Percentiles rank a stretch among this genome's conserved stretches.
Evolutionary conservation across 2,329 filamentous ascomycete species (phyloP).

Genomic region (Alternaria sp.): DNA sequence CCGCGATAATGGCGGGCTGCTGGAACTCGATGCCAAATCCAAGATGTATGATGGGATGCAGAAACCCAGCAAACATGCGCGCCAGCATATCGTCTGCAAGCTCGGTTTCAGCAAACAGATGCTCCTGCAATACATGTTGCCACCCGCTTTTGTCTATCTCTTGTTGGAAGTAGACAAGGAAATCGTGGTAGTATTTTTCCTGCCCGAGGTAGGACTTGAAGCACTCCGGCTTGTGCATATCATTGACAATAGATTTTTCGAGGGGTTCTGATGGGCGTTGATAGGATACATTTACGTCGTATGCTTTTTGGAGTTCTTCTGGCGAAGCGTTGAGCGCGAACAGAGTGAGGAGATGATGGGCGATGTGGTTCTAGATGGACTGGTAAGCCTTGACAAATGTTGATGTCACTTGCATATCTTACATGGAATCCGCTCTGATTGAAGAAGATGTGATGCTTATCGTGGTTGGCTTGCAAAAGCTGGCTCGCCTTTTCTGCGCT

Average conservation of each 20-base stretch:
- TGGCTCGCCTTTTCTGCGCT: slow-evolving; percentile 68
- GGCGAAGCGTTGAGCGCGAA: slow-evolving; percentile 75
- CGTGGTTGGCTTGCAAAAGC: slow-evolving; percentile 77
- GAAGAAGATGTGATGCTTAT: slow-evolving; percentile 80
- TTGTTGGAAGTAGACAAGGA: slow-evolving; percentile 75
- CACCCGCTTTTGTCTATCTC: slow-evolving; percentile 72
- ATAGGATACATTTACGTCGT: slow-evolving; percentile 68
- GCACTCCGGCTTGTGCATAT: slow-evolving; percentile 62
- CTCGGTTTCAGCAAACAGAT: slow-evolving; percentile 71
- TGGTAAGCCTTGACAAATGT: neutral
- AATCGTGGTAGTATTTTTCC: slow-evolving; percentile 72
- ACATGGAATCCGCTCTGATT: slow-evolving; percentile 76
- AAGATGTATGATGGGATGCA: slow-evolving; percentile 84
- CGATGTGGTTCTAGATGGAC: slow-evolving; percentile 68
- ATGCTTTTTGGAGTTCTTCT: slow-evolving; percentile 66
- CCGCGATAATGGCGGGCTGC: slow-evolving; percentile 80
- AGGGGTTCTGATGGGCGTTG: slow-evolving; percentile 63
- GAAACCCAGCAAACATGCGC: slow-evolving; percentile 71
- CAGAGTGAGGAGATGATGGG: slow-evolving; percentile 76
- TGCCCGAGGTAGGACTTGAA: slow-evolving; percentile 69
- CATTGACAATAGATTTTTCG: slow-evolving; percentile 59
- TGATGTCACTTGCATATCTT: neutral
- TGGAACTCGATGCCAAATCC: slow-evolving; percentile 84
- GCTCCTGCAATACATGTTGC: slow-evolving; percentile 66
- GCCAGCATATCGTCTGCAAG: slow-evolving; percentile 71